phyloP scores from a whole-genome alignment of 352 stramenopile genomes.

The Phytophthora meadii region DNA sequence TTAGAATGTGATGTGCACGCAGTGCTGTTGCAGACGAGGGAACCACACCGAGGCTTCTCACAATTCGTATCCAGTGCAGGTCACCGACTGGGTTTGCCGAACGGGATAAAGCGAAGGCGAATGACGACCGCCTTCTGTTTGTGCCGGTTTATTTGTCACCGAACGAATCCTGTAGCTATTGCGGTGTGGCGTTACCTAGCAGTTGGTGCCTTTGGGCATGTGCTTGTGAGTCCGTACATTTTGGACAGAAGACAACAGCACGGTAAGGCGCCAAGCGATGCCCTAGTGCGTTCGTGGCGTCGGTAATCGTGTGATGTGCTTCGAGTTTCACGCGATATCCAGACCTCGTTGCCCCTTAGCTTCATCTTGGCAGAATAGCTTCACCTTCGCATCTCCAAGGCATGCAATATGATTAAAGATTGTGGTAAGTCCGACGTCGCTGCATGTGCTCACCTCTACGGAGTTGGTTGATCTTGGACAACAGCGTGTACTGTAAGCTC shows the following conservation, averaged over 20 bases:
- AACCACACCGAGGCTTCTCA: constrained; percentile 3
- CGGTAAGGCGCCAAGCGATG: constrained; percentile 23
- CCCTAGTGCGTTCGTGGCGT: constrained; percentile 18
- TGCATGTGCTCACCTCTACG: constrained; percentile 10
- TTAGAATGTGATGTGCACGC: neutral
- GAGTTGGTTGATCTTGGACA: constrained; percentile 6
- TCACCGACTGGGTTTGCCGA: constrained; percentile 13
- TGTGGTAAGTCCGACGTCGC: constrained; percentile 19
- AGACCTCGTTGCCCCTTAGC: neutral
- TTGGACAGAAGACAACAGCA: constrained; percentile 14
- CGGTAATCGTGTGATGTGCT: constrained; percentile 28
- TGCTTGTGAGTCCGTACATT: constrained; percentile 20
- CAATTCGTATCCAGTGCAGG: constrained; percentile 2
- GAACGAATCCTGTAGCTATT: constrained; percentile 15
- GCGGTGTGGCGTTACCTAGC: constrained; percentile 20
- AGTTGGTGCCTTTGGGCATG: constrained; percentile 17
- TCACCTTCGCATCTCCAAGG: constrained; percentile 25
- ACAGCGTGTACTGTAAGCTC: constrained; percentile 9
- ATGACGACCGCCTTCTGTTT: neutral
- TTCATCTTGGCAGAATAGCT: constrained; percentile 9
- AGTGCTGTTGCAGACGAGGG: constrained; percentile 9
- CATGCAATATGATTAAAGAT: constrained; percentile 29
- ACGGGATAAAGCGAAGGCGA: constrained; percentile 1
- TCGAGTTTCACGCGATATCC: constrained; percentile 5
- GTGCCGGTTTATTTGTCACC: constrained; percentile 21